Percentiles rank a stretch among this genome's conserved stretches.
Conservation (phyloP, 2,329 filamentous ascomycete species). For the Colletotrichum magnum region DNA sequence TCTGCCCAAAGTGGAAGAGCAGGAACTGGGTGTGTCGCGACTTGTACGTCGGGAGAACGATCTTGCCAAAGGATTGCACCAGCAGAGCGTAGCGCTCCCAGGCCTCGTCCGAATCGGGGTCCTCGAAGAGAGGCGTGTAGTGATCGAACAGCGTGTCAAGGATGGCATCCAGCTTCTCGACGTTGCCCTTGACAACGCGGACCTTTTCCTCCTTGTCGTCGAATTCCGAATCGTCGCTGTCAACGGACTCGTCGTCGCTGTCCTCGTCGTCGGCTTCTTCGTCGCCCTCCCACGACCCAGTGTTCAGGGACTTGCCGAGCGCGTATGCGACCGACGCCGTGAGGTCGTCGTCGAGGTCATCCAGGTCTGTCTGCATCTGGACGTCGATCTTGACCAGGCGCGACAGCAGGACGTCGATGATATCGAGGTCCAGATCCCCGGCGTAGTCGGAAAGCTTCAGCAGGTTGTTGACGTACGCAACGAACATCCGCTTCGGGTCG, state of each 20-base stretch:
- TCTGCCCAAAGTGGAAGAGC: constrained; percentile 94
- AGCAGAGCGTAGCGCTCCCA: constrained; percentile 83
- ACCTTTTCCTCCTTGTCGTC: constrained; percentile 75
- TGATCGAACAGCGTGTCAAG: constrained; percentile 90
- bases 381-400: constrained; percentile 95
- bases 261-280: constrained; percentile 71
- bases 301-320: constrained; percentile 56
- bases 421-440: constrained; percentile 82
- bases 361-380: constrained; percentile 92
- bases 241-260: constrained; percentile 79
- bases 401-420: constrained; percentile 87
- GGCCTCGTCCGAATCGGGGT: constrained; percentile 77
- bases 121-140: constrained; percentile 80
- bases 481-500: constrained; percentile 83
- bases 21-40: constrained; percentile 96
- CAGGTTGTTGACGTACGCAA: constrained; percentile 90
- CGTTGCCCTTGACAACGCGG: constrained; percentile 82
- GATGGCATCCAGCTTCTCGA: constrained; percentile 92
- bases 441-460: constrained; percentile 83
- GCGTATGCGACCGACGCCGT: constrained; percentile 79
- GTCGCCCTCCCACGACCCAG: constrained; percentile 62
- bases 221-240: constrained; percentile 77
- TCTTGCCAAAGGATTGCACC: constrained; percentile 86
- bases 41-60: constrained; percentile 91
- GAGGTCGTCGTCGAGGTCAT: constrained; percentile 91